These are phyloP conservation scores for Veloboletus limbatus DNA, from an alignment of 1,284 basidiomycete species.

Conservation along the genomic window DNA sequence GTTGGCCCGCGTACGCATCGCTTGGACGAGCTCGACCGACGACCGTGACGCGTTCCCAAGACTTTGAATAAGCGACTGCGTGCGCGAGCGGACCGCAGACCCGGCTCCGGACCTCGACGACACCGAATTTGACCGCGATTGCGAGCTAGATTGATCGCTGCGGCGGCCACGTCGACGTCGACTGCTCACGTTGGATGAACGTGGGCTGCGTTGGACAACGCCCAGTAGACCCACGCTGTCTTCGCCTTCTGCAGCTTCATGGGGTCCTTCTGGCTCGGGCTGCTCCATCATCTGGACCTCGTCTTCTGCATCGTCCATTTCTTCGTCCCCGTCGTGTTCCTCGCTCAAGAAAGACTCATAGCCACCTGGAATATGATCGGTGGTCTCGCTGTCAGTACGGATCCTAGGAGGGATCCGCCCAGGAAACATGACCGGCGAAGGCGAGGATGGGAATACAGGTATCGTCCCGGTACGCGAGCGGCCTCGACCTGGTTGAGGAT, in stretches of 20 bases:
- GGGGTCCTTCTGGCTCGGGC: constrained; percentile 50
- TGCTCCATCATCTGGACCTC: constrained; percentile 49
- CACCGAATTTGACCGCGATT: constrained; percentile 36
- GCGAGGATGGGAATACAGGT: constrained; percentile 42
- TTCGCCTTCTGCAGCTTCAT: constrained; percentile 63
- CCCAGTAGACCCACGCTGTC: constrained; percentile 65
- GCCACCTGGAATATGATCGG: constrained; percentile 32
- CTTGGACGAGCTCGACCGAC: constrained; percentile 55
- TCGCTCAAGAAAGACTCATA: constrained; percentile 36
- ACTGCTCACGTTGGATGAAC: constrained; percentile 49
- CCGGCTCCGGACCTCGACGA: constrained; percentile 49
- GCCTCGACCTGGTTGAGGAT: constrained; percentile 49
- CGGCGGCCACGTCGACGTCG: constrained; percentile 34
- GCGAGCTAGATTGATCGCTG: constrained; percentile 30
- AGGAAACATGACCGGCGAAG: constrained; percentile 46
- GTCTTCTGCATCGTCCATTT: constrained; percentile 38
- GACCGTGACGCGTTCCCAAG: constrained; percentile 60
- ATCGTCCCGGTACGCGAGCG: constrained; percentile 50
- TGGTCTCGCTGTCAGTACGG: constrained; percentile 44
- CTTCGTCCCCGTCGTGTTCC: constrained; percentile 39
- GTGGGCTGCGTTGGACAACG: constrained; percentile 51
- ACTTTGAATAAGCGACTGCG: constrained; percentile 63
- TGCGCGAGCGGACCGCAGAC: constrained; percentile 51
- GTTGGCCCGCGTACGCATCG: constrained; percentile 46
- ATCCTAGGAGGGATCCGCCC: constrained; percentile 33